Percentiles rank a stretch among this genome's conserved stretches.
Evolutionary conservation across 495 filamentous ascomycete genomes (phyloP).

Genomic region (Penicillium manginii): DNA sequence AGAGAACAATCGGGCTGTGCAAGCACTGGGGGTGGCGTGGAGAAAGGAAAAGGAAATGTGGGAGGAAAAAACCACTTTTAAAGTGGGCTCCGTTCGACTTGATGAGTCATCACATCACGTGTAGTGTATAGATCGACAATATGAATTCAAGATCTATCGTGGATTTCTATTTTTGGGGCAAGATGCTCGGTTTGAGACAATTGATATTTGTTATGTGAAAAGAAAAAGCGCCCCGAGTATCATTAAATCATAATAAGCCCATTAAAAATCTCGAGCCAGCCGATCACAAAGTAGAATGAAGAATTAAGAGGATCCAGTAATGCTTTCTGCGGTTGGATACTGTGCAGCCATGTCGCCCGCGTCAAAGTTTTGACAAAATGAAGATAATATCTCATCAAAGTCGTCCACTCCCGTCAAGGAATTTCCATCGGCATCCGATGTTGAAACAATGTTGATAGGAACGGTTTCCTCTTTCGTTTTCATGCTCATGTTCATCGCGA

Average conservation of each 20-base stretch:
- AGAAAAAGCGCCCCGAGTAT: background rate
- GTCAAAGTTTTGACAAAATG: slow-evolving; percentile 7
- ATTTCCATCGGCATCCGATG: background rate
- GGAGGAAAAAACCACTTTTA: slow-evolving; percentile 21
- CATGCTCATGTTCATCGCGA: background rate
- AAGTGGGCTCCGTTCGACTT: slow-evolving; percentile 2
- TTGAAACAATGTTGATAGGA: slow-evolving; percentile 3
- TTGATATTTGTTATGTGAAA: background rate
- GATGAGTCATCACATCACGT: slow-evolving; percentile 24
- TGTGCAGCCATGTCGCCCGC: background rate
- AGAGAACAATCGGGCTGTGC: slow-evolving; percentile 58
- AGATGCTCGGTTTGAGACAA: background rate
- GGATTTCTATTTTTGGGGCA: background rate
- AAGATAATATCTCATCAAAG: slow-evolving; percentile 7
- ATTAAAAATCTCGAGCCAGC: background rate
- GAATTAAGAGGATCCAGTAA: background rate
- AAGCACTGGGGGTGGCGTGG: slow-evolving; percentile 51
- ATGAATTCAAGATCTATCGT: too few relatives aligned
- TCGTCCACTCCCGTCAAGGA: background rate
- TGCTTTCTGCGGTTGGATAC: background rate
- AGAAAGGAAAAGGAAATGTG: slow-evolving; percentile 25
- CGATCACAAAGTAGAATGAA: background rate
- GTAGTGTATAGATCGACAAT: background rate
- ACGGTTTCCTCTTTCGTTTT: background rate
- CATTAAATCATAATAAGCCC: background rate